These are phyloP conservation scores for Fusarium haematococcum DNA, from an alignment of 2,329 filamentous ascomycete genomes.

Conservation along the genomic window DNA sequence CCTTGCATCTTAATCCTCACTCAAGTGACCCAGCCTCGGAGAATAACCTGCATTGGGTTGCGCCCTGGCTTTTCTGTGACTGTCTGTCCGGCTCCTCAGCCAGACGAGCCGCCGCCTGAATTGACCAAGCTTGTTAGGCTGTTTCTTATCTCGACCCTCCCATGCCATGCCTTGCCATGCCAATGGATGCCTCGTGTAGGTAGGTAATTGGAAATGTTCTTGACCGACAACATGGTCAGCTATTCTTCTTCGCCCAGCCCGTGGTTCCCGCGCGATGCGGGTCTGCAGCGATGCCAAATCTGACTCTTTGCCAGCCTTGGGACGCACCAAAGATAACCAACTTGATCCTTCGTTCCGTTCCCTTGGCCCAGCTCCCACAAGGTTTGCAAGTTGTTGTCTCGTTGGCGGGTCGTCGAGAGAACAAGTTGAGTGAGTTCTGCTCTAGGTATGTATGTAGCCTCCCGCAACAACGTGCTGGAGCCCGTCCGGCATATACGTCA, in stretches of 20 bases:
- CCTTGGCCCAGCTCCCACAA: background rate
- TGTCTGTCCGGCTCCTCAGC: background rate
- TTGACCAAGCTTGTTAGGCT: background rate
- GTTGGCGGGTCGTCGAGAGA: background rate
- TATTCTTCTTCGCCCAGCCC: background rate
- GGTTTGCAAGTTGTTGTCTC: slow-evolving; percentile 4
- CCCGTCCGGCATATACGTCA: background rate
- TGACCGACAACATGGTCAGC: background rate
- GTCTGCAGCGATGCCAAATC: background rate
- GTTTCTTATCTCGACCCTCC: background rate
- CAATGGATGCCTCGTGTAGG: background rate
- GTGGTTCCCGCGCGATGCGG: background rate
- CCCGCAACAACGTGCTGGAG: background rate
- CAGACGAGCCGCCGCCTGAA: background rate
- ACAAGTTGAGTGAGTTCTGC: background rate
- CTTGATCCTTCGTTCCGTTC: background rate
- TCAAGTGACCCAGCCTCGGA: background rate
- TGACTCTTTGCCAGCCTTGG: background rate
- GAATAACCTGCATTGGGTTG: background rate
- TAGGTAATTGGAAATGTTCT: background rate
- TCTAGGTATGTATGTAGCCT: background rate
- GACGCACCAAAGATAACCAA: background rate
- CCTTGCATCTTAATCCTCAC: slow-evolving; percentile 1
- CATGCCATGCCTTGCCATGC: background rate
- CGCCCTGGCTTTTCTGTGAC: background rate